Percentiles rank a stretch among this genome's conserved stretches.
These are phyloP conservation scores for Penicillium sp. DNA, from an alignment of 2,329 filamentous ascomycete genomes.

Conservation along the genomic window DNA sequence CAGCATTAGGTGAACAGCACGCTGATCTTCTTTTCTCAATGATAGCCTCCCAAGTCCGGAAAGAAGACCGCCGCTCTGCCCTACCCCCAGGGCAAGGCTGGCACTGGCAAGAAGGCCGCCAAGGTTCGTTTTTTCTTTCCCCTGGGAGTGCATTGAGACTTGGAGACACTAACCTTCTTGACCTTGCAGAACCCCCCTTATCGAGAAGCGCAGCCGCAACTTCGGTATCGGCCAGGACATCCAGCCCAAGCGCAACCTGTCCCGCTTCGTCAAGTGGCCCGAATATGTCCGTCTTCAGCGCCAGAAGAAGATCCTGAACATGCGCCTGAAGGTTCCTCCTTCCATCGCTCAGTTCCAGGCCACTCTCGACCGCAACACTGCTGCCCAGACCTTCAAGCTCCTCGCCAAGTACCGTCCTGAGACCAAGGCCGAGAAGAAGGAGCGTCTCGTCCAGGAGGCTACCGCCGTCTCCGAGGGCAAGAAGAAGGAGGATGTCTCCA, in stretches of 20 bases:
- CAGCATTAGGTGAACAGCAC: conserved; percentile 68
- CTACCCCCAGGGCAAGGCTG: conserved; percentile 91
- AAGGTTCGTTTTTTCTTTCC: conserved; percentile 68
- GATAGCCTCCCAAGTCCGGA: conserved; percentile 96
- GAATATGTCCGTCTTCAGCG: conserved; percentile 98
- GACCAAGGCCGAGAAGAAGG: conserved; percentile 99
- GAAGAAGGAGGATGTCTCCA: conserved; percentile 99
- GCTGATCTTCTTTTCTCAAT: conserved; percentile 99
- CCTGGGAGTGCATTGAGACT: conserved; percentile 6
- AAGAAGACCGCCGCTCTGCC: conserved; percentile 98
- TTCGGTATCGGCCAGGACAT: conserved; percentile 99
- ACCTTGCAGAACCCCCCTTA: conserved; percentile 84
- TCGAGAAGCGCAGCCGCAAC: conserved; percentile 98
- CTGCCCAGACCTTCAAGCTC: conserved; percentile 96
- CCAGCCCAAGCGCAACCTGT: conserved; percentile 92
- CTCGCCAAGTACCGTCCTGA: conserved; percentile 99
- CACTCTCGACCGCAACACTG: conserved; percentile 94
- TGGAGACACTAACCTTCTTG: conserved; percentile 16
- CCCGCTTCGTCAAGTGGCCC: conserved; percentile 99
- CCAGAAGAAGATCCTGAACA: conserved; percentile 91
- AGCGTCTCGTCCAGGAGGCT: conserved; percentile 96
- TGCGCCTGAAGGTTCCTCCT: conserved; percentile 97
- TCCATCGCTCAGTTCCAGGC: conserved; percentile 97
- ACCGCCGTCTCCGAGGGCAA: conserved; percentile 97
- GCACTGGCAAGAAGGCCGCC: conserved; percentile 81